phyloP scores from a whole-genome alignment of 2,329 filamentous ascomycete genomes.

The Nemania abortiva region DNA sequence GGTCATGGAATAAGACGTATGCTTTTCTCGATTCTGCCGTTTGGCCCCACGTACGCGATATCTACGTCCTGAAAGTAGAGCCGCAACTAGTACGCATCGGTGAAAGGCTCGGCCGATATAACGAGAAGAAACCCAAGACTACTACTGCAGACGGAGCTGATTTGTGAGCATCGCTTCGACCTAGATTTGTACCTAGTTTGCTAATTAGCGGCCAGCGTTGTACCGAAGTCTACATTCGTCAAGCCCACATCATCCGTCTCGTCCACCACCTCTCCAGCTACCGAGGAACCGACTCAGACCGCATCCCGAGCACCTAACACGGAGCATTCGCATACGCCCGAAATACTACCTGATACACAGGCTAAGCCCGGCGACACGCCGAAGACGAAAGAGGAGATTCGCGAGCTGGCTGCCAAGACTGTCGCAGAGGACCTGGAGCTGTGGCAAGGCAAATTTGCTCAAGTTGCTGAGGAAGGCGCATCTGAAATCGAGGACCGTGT shows the following conservation, averaged over 20 bases:
- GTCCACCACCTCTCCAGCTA: slow-evolving; percentile 43
- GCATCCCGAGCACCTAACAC: slow-evolving; percentile 40
- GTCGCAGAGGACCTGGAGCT: slow-evolving; percentile 82
- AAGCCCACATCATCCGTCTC: slow-evolving; percentile 50
- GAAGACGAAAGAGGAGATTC: slow-evolving; percentile 64
- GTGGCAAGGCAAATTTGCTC: slow-evolving; percentile 91
- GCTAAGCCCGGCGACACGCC: slow-evolving; percentile 49
- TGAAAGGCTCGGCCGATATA: slow-evolving; percentile 85
- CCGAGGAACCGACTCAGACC: slow-evolving; percentile 43
- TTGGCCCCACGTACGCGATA: slow-evolving; percentile 81
- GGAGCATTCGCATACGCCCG: slow-evolving; percentile 40
- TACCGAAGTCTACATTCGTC: slow-evolving; percentile 55
- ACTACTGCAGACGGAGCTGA: slow-evolving; percentile 50
- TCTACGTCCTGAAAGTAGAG: slow-evolving; percentile 94
- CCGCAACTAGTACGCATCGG: slow-evolving; percentile 94
- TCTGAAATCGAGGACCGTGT: slow-evolving; percentile 78
- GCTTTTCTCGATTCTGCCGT: slow-evolving; percentile 80
- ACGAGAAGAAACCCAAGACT: slow-evolving; percentile 58
- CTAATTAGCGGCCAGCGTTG: slow-evolving; percentile 43
- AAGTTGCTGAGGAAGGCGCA: slow-evolving; percentile 84
- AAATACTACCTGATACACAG: slow-evolving; percentile 41
- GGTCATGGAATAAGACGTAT: slow-evolving; percentile 76
- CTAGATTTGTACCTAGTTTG: not conserved
- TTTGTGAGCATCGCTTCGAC: slow-evolving; percentile 45
- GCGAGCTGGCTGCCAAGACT: slow-evolving; percentile 71